phyloP scores from a whole-genome alignment of 2,329 filamentous ascomycete genomes.

The Fusarium heterosporum region DNA sequence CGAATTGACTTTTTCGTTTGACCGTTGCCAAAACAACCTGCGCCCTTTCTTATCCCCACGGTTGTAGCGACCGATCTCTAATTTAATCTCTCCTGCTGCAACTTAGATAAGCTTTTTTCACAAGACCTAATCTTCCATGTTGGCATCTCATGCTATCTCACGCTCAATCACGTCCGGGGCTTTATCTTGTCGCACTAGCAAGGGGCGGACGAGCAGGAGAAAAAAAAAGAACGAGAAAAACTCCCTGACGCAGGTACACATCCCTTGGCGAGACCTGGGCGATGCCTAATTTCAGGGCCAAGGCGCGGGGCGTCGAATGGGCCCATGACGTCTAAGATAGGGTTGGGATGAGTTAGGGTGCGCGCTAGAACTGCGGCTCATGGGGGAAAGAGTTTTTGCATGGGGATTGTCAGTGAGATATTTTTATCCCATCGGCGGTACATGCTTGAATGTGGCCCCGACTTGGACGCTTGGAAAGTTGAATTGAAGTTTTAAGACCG shows the following conservation, averaged over 20 bases:
- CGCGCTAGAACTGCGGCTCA: neutral
- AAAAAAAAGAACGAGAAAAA: neutral
- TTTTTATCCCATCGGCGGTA: conserved; percentile 11
- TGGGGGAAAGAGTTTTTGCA: neutral
- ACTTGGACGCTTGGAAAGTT: neutral
- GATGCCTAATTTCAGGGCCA: conserved; percentile 32
- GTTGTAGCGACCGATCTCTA: neutral
- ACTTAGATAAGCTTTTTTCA: conserved; percentile 17
- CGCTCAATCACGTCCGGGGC: conserved; percentile 2
- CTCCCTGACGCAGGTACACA: conserved; percentile 20
- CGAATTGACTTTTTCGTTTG: conserved; percentile 1
- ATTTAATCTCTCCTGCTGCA: neutral
- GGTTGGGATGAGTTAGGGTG: conserved; percentile 16
- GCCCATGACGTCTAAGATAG: neutral
- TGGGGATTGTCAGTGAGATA: conserved; percentile 25
- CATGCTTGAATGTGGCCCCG: too few relatives aligned
- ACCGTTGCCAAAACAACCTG: conserved; percentile 6
- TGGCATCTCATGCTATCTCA: conserved; percentile 1
- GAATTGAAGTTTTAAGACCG: neutral
- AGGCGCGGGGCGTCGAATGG: conserved; percentile 2
- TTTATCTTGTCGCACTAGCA: neutral
- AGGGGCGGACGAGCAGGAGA: neutral
- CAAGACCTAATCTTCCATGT: neutral
- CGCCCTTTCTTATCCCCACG: conserved; percentile 2
- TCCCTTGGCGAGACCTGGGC: conserved; percentile 28